These are phyloP conservation scores for Ophiocordyceps camponoti-leonardi DNA, from an alignment of 2,329 filamentous ascomycete species.

Conservation along the genomic window DNA sequence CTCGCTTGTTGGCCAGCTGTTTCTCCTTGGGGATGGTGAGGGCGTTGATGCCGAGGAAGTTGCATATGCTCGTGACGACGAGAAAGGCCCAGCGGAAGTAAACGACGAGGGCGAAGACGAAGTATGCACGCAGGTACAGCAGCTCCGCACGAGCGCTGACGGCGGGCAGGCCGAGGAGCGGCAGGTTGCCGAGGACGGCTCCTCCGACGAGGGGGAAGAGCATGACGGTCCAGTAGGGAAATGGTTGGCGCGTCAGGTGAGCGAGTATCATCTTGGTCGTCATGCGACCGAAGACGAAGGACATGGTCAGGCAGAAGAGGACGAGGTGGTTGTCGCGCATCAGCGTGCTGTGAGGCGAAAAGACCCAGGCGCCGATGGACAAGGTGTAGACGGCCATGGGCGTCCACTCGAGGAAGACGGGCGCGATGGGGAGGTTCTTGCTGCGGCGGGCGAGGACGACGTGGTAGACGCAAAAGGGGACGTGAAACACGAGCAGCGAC, in stretches of 20 bases:
- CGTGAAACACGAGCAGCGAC: conserved; percentile 53
- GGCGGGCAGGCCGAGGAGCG: conserved; percentile 52
- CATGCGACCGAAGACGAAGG: conserved; percentile 95
- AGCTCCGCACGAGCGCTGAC: conserved; percentile 53
- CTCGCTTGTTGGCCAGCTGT: conserved; percentile 34
- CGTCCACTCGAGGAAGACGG: conserved; percentile 85
- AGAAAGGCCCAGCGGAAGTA: conserved; percentile 90
- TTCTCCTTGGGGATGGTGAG: conserved; percentile 62
- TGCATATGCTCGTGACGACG: conserved; percentile 81
- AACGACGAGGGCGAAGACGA: conserved; percentile 64
- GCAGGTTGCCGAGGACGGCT: conserved; percentile 67
- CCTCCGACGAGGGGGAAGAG: conserved; percentile 74
- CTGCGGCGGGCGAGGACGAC: conserved; percentile 60
- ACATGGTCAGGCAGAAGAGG: conserved; percentile 82
- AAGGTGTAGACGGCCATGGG: conserved; percentile 71
- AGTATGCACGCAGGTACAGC: conserved; percentile 69
- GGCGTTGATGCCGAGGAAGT: conserved; percentile 85
- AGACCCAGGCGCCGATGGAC: conserved; percentile 68
- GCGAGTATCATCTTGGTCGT: conserved; percentile 98
- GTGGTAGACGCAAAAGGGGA: conserved; percentile 81
- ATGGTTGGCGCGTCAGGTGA: conserved; percentile 81
- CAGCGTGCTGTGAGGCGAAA: conserved; percentile 71
- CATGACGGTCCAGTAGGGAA: conserved; percentile 93
- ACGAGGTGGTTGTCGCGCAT: conserved; percentile 74
- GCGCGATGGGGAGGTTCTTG: conserved; percentile 56